A percentile compares a stretch with the other conserved stretches of the same genome.
Evolutionary conservation across 2,329 filamentous ascomycete species (phyloP).

Genomic region (Chaetomiaceae sp.): DNA sequence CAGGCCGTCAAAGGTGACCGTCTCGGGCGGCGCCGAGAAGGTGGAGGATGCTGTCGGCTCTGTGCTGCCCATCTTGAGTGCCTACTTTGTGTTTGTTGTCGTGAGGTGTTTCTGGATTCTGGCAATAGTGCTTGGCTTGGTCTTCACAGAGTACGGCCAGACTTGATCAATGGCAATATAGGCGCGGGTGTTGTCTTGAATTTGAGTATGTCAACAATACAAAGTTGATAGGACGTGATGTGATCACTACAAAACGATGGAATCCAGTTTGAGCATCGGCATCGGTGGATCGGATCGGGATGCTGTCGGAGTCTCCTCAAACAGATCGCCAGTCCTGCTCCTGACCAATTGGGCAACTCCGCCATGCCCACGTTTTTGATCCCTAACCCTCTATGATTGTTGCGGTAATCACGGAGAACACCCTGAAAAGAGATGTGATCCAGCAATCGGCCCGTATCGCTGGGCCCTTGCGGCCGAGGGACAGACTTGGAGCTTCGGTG

Average conservation of each 20-base stretch:
- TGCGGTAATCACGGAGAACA: not conserved
- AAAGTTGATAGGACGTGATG: too few species aligned
- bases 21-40: constrained; percentile 42
- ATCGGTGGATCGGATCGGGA: not conserved
- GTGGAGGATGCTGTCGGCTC: constrained; percentile 18
- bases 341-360: constrained; percentile 18
- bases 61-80: constrained; percentile 24
- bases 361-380: not conserved
- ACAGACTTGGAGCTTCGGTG: not conserved
- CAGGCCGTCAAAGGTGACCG: constrained; percentile 50
- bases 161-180: too few species aligned
- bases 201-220: too few species aligned
- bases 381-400: constrained; percentile 10
- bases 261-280: too few species aligned
- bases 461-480: not conserved
- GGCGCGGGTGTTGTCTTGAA: too few species aligned
- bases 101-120: not conserved
- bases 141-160: too few species aligned
- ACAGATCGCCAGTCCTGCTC: not conserved
- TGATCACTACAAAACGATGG: too few species aligned
- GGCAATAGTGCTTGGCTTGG: too few species aligned
- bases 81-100: not conserved
- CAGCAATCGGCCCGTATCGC: constrained; percentile 8
- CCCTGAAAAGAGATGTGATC: too few species aligned
- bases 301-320: constrained; percentile 5